Evolutionary conservation across 2,329 filamentous ascomycete genomes (phyloP).

Genomic region (Coniella lustricola): DNA sequence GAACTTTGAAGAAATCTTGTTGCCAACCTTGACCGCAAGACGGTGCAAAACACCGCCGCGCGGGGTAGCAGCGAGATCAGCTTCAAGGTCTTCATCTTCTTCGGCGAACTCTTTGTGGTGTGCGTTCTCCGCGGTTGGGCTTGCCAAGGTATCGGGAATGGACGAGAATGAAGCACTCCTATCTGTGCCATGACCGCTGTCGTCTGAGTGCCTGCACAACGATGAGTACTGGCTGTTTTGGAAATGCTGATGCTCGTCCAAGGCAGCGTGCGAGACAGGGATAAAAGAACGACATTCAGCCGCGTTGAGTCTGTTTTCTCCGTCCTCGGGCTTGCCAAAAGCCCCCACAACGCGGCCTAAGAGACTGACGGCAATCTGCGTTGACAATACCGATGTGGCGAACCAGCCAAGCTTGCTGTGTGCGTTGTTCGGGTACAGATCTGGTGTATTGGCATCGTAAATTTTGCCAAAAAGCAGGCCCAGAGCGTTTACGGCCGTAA

Average conservation of each 20-base stretch:
- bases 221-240: conserved; percentile 28
- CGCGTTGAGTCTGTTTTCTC: conserved; percentile 13
- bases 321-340: conserved; percentile 21
- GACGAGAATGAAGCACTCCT: conserved; percentile 60
- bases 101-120: conserved; percentile 42
- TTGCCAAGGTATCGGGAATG: conserved; percentile 39
- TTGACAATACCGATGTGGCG: conserved; percentile 62
- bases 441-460: conserved; percentile 76
- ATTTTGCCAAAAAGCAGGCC: conserved; percentile 59
- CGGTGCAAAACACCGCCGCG: conserved; percentile 42
- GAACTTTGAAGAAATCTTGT: conserved; percentile 47
- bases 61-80: conserved; percentile 33
- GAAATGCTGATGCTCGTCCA: conserved; percentile 43
- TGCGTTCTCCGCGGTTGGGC: conserved; percentile 26
- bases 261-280: conserved; percentile 50
- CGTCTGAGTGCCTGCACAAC: conserved; percentile 55
- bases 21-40: conserved; percentile 46
- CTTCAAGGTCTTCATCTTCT: conserved; percentile 38
- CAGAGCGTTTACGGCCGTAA: conserved; percentile 55
- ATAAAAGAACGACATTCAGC: conserved; percentile 54
- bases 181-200: conserved; percentile 71
- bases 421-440: conserved; percentile 80
- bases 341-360: conserved; percentile 52
- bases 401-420: conserved; percentile 87
- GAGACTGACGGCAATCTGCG: conserved; percentile 63